Evolutionary conservation across 306 rosid genomes (phyloP).

Genomic region (Ceratonia siliqua): DNA sequence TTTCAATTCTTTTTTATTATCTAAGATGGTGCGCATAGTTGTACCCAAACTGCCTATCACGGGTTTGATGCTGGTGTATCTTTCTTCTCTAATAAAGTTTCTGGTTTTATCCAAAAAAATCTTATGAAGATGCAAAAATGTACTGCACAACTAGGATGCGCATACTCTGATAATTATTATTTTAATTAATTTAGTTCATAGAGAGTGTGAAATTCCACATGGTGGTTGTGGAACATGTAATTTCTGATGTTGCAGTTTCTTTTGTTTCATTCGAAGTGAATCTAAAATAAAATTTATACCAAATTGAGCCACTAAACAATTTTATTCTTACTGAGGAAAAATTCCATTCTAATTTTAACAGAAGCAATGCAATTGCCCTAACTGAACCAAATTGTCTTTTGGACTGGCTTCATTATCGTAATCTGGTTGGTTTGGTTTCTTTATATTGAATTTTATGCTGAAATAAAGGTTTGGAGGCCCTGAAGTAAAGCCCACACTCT

Average conservation of each 20-base stretch:
- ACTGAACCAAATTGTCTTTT: background rate
- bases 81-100: background rate
- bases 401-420: constrained; percentile 7
- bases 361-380: background rate
- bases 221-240: background rate
- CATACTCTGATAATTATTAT: background rate
- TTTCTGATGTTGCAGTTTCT: background rate
- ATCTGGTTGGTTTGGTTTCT: constrained; percentile 17
- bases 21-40: background rate
- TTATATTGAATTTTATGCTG: too few species aligned
- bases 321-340: background rate
- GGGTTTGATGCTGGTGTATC: background rate
- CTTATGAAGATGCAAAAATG: background rate
- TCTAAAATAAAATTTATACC: background rate
- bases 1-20: background rate
- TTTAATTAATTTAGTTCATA: background rate
- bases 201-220: background rate
- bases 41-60: background rate
- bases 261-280: background rate
- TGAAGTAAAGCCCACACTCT: too few species aligned
- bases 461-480: too few species aligned
- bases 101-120: too few species aligned
- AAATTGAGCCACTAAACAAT: background rate
- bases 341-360: background rate
- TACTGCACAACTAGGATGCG: background rate